Percentiles rank a stretch among this genome's conserved stretches.
These are phyloP conservation scores for Boletus pseudopeckii DNA, from an alignment of 768 basidiomycete genomes.

Conservation along the genomic window DNA sequence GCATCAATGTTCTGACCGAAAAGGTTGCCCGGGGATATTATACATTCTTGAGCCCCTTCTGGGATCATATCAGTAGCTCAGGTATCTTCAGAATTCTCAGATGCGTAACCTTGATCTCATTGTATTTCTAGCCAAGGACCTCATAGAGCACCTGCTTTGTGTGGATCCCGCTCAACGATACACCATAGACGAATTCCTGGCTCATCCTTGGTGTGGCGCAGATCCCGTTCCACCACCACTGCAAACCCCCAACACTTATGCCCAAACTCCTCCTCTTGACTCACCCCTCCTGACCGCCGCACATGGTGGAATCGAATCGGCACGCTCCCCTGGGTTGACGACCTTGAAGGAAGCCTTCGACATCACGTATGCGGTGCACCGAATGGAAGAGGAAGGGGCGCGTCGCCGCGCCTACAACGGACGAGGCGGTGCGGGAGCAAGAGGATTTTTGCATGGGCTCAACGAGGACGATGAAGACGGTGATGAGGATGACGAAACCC, in stretches of 20 bases:
- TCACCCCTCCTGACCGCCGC: slow-evolving; percentile 86
- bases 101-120: slow-evolving; percentile 8
- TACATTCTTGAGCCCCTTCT: slow-evolving; percentile 98
- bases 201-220: slow-evolving; percentile 92
- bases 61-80: slow-evolving; percentile 88
- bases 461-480: slow-evolving; percentile 90
- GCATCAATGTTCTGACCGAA: slow-evolving; percentile 95
- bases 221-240: slow-evolving; percentile 59
- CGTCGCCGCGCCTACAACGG: slow-evolving; percentile 79
- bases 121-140: slow-evolving; percentile 72
- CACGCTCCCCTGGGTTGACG: slow-evolving; percentile 88
- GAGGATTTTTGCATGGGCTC: slow-evolving; percentile 77
- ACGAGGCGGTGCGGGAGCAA: slow-evolving; percentile 69
- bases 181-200: slow-evolving; percentile 96
- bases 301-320: slow-evolving; percentile 67
- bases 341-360: slow-evolving; percentile 98
- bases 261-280: slow-evolving; percentile 55
- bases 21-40: slow-evolving; percentile 98
- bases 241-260: slow-evolving; percentile 57
- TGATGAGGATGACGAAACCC: slow-evolving; percentile 46
- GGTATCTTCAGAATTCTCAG: slow-evolving; percentile 44
- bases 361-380: slow-evolving; percentile 96
- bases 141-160: slow-evolving; percentile 91
- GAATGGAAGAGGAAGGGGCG: slow-evolving; percentile 98
- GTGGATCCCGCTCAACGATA: slow-evolving; percentile 94